Evolutionary conservation across 169 alveolate genomes (phyloP), one percentile per base, ranked within the genome.

Genomic region (Ichthyophthirius multifiliis): DNA sequence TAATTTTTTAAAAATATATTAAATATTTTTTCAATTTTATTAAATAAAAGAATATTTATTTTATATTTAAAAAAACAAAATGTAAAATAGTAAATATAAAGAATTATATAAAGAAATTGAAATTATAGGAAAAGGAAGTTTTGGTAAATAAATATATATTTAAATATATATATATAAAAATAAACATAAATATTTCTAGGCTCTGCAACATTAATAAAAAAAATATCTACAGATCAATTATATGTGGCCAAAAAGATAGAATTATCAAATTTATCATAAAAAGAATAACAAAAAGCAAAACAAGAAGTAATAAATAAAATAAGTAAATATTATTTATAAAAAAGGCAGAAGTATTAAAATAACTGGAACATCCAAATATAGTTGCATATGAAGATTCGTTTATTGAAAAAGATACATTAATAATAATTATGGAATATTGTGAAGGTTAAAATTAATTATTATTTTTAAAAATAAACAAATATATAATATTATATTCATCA

Each of bases 351-450:
- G 75, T 93, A 63, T 83, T 90, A 41, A 85, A 83, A 67, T 76
- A 84, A 27, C 80, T 95, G 4, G 82, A 83, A n/a, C 96, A 95
- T 76, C 95, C 97, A 3, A 90, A 91, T 83, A 92, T 95, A 15
- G 94, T 92, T 16, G 82, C 82, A 43, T 93, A 91, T 43, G 91
- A 88, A 75, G 95, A 90, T n/a, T 85, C 93, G 18, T 94, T 88
- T 82, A 87, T 89, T 44, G 89, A 93, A 34, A 76, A 85, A 23
- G 95, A 93, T 18, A 41, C 81, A 23, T 83, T 94, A n/a, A 91
- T 93, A 43, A 94, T 94, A 27, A 78, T 94, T 10, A 94, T 94
- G 94, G 96, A 91, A 65, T 93, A 89, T 83, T 94, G 97, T 73
- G 96, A 93, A 73, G 92, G 18, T 45, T 16, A 27, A n/a, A 45